Conservation (phyloP, 2,329 filamentous ascomycete genomes). For the Curvularia eragrostidis region DNA sequence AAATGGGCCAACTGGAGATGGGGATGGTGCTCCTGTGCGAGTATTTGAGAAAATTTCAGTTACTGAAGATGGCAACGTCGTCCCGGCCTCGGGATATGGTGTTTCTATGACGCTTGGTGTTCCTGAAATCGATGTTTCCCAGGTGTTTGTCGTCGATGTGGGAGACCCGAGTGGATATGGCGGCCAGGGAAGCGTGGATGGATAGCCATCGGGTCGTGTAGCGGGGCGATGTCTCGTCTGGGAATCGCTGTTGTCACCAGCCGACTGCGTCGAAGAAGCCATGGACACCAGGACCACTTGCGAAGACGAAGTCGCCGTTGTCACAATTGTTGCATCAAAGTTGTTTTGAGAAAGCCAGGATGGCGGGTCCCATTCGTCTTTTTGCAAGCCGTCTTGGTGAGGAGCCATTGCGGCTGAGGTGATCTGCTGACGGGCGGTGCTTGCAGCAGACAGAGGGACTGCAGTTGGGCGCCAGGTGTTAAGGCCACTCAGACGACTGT, state of each 20-base stretch:
- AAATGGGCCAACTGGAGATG: slow-evolving; percentile 2
- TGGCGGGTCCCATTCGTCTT: slow-evolving; percentile 6
- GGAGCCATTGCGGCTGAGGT: slow-evolving; percentile 28
- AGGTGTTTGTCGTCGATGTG: background rate
- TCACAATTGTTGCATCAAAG: background rate
- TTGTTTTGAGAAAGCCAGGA: slow-evolving; percentile 3
- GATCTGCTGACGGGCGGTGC: slow-evolving; percentile 28
- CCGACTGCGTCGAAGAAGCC: background rate
- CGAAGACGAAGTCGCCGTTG: background rate
- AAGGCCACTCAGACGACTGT: slow-evolving; percentile 13
- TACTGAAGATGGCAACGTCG: background rate
- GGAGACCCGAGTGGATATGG: background rate
- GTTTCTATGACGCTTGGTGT: slow-evolving; percentile 10
- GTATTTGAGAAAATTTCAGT: slow-evolving; percentile 6
- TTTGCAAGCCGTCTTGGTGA: slow-evolving; percentile 9
- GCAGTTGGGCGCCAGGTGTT: slow-evolving; percentile 25
- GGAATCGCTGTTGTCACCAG: background rate
- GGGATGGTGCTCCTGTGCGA: background rate
- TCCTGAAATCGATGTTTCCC: slow-evolving; percentile 4
- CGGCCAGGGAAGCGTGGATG: slow-evolving; percentile 1
- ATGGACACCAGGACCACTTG: background rate
- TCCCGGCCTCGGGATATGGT: slow-evolving; percentile 4
- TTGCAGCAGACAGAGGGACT: slow-evolving; percentile 12
- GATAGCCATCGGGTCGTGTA: background rate
- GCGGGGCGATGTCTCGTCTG: slow-evolving; percentile 2